Conservation (phyloP, 2,329 filamentous ascomycete genomes). For the Colletotrichum australisinense region DNA sequence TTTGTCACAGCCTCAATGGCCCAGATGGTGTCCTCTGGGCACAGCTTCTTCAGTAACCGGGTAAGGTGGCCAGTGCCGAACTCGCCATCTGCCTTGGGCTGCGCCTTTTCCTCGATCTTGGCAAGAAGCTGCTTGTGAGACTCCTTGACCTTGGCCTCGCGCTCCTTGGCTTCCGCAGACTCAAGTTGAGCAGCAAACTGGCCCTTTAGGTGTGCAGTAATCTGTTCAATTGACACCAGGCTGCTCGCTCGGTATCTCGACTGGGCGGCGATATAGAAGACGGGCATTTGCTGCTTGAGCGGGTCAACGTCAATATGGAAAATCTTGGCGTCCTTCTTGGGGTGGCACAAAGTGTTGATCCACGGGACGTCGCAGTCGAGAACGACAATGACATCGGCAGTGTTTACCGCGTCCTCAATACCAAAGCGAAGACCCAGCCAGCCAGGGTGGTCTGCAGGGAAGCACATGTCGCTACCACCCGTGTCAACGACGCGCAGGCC, state of each 20-base stretch:
- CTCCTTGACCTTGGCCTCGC: conserved; percentile 66
- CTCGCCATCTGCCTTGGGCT: conserved; percentile 69
- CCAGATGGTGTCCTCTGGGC: conserved; percentile 71
- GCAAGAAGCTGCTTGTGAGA: conserved; percentile 70
- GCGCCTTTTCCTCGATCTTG: conserved; percentile 65
- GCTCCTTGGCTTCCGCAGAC: conserved; percentile 48
- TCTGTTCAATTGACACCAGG: conserved; percentile 73
- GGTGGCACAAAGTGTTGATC: conserved; percentile 82
- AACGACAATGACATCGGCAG: conserved; percentile 86
- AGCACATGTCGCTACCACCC: conserved; percentile 84
- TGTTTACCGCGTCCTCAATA: conserved; percentile 76
- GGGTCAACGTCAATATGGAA: conserved; percentile 76
- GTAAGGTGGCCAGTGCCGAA: conserved; percentile 53
- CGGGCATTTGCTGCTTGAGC: conserved; percentile 77
- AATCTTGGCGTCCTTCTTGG: conserved; percentile 62
- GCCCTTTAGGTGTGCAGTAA: conserved; percentile 70
- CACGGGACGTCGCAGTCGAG: conserved; percentile 93
- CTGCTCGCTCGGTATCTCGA: conserved; percentile 76
- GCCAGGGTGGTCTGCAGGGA: conserved; percentile 76
- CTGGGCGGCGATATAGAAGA: conserved; percentile 77
- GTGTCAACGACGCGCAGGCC: conserved; percentile 80
- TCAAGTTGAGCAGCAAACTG: conserved; percentile 53
- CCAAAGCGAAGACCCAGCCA: conserved; percentile 81
- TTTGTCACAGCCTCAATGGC: conserved; percentile 84
- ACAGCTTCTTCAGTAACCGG: conserved; percentile 44